Evolutionary conservation across 23 red algal genomes (phyloP).

Genomic region (Agarophyton chilense): DNA sequence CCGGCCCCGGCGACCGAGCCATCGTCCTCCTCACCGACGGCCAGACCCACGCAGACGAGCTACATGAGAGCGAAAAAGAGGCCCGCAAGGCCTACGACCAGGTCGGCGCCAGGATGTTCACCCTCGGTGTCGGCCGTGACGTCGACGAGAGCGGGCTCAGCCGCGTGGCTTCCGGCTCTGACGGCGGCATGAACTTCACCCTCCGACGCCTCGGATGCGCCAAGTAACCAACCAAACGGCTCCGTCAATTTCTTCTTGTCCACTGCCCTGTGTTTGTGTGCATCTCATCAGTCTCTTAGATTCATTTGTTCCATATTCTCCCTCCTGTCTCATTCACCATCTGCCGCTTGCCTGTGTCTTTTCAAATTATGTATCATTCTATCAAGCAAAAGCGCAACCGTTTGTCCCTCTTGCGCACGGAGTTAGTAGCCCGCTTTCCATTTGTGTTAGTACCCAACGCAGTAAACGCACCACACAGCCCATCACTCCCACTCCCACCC

Average conservation of each 20-base stretch:
- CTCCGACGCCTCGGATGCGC: slow-evolving; percentile 50
- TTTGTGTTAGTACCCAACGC: not conserved
- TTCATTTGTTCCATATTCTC: slow-evolving; percentile 3
- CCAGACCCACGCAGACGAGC: slow-evolving; percentile 88
- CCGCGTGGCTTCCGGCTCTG: slow-evolving; percentile 49
- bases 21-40: slow-evolving; percentile 94
- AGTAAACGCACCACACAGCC: not conserved
- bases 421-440: not conserved
- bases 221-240: no score
- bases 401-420: not conserved
- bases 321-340: not conserved
- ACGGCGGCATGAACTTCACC: slow-evolving; percentile 67
- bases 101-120: slow-evolving; percentile 73
- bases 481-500: no score
- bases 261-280: no score
- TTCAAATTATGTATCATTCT: slow-evolving; percentile 7
- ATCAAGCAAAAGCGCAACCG: not conserved
- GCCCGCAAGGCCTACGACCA: slow-evolving; percentile 60
- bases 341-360: not conserved
- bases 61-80: slow-evolving; percentile 66
- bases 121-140: slow-evolving; percentile 90
- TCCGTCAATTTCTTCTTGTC: no score
- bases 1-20: slow-evolving; percentile 58
- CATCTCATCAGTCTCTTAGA: no score
- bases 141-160: slow-evolving; percentile 82